Evolutionary conservation across 2,329 filamentous ascomycete genomes (phyloP).

Genomic region (Trichoderma breve): DNA sequence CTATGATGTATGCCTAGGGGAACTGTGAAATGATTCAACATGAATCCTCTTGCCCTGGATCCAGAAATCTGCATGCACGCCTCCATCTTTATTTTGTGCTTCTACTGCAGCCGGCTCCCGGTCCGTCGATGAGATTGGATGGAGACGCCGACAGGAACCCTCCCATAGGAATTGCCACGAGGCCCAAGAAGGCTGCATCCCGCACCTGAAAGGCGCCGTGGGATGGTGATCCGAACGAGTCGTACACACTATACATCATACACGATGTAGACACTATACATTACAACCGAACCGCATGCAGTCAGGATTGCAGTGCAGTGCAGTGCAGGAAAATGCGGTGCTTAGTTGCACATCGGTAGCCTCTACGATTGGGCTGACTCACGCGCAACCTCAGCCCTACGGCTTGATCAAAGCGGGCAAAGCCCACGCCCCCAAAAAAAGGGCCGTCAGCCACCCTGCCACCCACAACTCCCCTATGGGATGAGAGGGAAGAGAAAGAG

Average conservation of each 20-base stretch:
- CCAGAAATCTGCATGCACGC: neutral
- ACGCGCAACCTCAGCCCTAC: constrained; percentile 14
- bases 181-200: neutral
- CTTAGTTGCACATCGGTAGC: neutral
- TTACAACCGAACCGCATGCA: neutral
- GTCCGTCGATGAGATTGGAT: constrained; percentile 15
- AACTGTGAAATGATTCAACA: neutral
- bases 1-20: neutral
- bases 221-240: neutral
- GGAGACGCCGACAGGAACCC: constrained; percentile 16
- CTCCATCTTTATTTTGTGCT: neutral
- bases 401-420: neutral
- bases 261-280: neutral
- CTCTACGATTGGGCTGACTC: constrained; percentile 17
- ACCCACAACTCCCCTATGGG: neutral
- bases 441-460: constrained; percentile 12
- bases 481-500: neutral
- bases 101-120: constrained; percentile 4
- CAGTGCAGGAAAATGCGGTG: neutral
- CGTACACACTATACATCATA: neutral
- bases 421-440: constrained; percentile 6
- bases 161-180: constrained; percentile 10
- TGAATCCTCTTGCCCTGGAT: neutral
- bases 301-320: neutral
- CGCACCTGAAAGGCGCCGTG: neutral